Evolutionary conservation across 1,139 yeast genomes (phyloP).

Genomic region (Geotrichum fermentans): DNA sequence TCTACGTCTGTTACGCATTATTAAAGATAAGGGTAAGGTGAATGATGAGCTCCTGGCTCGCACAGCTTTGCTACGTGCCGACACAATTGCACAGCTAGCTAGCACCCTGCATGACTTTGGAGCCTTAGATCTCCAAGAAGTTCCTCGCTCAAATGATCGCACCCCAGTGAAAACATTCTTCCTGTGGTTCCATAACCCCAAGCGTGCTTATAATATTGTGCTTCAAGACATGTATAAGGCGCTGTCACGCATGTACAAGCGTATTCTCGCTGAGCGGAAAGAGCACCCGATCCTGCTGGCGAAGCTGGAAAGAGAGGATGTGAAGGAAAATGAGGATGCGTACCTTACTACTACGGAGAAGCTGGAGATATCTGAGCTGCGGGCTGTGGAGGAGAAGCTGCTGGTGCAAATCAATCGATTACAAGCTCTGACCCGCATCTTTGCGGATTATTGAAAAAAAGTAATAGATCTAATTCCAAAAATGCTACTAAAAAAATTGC

Average conservation of each 20-base stretch:
- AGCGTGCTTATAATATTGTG: constrained; percentile 46
- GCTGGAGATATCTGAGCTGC: constrained; percentile 57
- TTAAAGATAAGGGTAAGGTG: constrained; percentile 60
- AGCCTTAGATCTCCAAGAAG: constrained; percentile 62
- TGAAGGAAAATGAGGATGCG: constrained; percentile 74
- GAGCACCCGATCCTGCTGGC: constrained; percentile 65
- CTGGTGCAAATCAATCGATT: constrained; percentile 35
- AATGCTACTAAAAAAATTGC: too few species aligned
- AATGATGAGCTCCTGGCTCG: constrained; percentile 84
- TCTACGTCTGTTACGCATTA: constrained; percentile 60
- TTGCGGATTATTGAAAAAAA: constrained; percentile 37
- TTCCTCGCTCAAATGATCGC: constrained; percentile 86
- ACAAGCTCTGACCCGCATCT: constrained; percentile 39
- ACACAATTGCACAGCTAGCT: constrained; percentile 56
- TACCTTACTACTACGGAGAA: constrained; percentile 70
- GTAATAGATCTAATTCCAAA: too few species aligned
- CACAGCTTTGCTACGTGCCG: constrained; percentile 68
- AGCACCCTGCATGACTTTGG: constrained; percentile 39
- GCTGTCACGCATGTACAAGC: constrained; percentile 60
- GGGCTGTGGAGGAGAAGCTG: constrained; percentile 35
- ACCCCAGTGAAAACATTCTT: constrained; percentile 87
- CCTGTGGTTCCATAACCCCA: constrained; percentile 68
- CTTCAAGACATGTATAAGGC: constrained; percentile 57
- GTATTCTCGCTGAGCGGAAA: constrained; percentile 52
- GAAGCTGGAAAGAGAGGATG: constrained; percentile 85